Evolutionary conservation across 495 filamentous ascomycete genomes (phyloP).

Genomic region (Penicillium ucsense): DNA sequence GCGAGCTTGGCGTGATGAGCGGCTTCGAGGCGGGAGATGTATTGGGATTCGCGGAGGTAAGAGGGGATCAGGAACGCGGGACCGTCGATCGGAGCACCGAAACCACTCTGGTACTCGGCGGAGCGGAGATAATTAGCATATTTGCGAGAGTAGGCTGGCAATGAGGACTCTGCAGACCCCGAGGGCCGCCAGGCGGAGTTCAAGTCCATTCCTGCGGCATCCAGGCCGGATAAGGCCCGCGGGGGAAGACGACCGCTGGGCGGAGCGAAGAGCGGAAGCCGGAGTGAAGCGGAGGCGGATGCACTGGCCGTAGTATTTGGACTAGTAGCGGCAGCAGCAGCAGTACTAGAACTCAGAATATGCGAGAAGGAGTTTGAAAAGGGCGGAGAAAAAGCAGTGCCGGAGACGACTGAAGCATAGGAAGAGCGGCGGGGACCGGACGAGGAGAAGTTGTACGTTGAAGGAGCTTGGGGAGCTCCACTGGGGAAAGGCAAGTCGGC

Average conservation of each 20-base stretch:
- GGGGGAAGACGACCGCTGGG: constrained; percentile 23
- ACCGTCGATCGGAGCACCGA: constrained; percentile 17
- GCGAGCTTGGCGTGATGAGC: constrained; percentile 53
- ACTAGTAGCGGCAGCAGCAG: constrained; percentile 6
- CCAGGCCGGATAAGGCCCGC: constrained; percentile 25
- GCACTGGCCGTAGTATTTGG: too few species aligned
- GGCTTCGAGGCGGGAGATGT: constrained; percentile 64
- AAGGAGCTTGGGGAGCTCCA: constrained; percentile 35
- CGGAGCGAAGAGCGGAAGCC: constrained; percentile 26
- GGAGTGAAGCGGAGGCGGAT: too few species aligned
- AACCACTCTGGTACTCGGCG: constrained; percentile 20
- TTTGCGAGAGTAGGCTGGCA: constrained; percentile 53
- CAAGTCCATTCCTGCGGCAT: constrained; percentile 40
- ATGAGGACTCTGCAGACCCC: constrained; percentile 19
- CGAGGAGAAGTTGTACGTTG: constrained; percentile 31
- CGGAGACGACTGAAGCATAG: constrained; percentile 76
- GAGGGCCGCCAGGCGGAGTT: constrained; percentile 33
- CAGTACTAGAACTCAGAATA: constrained; percentile 42
- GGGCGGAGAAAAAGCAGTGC: constrained; percentile 44
- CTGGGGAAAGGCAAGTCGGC: constrained; percentile 37
- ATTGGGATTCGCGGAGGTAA: constrained; percentile 69
- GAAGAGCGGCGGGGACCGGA: constrained; percentile 47
- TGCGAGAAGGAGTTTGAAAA: constrained; percentile 49
- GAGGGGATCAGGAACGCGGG: constrained; percentile 64
- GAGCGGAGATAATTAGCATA: constrained; percentile 41